Evolutionary conservation across 1,284 basidiomycete species (phyloP), one percentile per base, ranked within the genome.

Genomic region (Leccinum subrobustum): DNA sequence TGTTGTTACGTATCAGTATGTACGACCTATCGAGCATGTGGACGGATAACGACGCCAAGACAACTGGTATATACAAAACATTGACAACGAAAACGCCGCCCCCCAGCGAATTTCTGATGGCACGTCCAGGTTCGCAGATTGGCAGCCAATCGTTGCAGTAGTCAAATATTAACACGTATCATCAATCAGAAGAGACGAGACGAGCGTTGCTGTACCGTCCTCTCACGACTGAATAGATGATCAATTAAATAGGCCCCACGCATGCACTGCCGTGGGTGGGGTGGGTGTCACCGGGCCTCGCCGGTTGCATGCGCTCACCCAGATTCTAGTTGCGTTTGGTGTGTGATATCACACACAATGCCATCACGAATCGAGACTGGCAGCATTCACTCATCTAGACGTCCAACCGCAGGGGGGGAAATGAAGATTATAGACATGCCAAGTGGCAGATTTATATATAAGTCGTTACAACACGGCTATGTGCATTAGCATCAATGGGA

Each of bases 401-500:
- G 9, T 52, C n/a, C 37, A 48, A 20, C 16, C 20, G 27, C 6
- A n/a, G 9, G 39, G 3, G 42, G 35, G 42, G 35, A 23, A 7
- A 4, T 25, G 6, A 31, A 37, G 27, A n/a, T 37, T 14, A 48
- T 29, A 27, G 27, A 12, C 14, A 50, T 8, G 42, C 42, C 42
- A 44, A 20, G 18, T 44, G 25, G 25, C 16, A 25, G 14, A 11
- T 44, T 12, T 44, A 44, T 42, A 50, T 50, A 23, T 25, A 48
- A 12, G 23, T 25, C 25, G 27, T 27, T 52, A 31, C 54, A 62
- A 61, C 59, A 59, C 16, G 3, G 51, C 11, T 55, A 67, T 63
- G 47, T 44, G 47, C 20, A 57, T 29, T 54, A 59, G 31, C 35
- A 20, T 11, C 42, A 33, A 42, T 7, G 35, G 29, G 18, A 47